Evolutionary conservation across 306 rosid species (phyloP).

Genomic region (Citrullus amarus): DNA sequence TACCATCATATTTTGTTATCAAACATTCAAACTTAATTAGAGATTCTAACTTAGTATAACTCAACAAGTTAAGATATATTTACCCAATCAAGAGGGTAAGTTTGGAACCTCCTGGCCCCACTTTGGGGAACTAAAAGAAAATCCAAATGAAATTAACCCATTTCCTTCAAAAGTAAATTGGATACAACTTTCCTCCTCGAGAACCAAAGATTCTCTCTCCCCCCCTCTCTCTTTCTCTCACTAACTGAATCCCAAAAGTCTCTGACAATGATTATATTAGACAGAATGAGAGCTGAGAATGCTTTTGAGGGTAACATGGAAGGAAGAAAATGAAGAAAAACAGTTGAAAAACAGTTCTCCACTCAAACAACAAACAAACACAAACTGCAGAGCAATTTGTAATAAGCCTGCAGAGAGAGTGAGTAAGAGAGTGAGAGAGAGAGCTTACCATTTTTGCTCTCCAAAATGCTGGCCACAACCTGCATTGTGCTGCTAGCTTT

Average conservation of each 20-base stretch:
- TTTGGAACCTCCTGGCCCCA: too few species aligned
- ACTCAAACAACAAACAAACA: not conserved
- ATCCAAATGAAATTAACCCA: not conserved
- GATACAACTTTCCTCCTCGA: conserved; percentile 46
- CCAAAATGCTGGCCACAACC: conserved; percentile 37
- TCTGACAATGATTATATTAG: conserved; percentile 23
- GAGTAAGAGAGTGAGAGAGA: not conserved
- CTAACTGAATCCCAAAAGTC: conserved; percentile 10
- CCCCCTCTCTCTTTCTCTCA: conserved; percentile 1
- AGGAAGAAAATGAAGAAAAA: conserved; percentile 8
- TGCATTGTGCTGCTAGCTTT: conserved; percentile 43
- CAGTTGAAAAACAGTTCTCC: not conserved
- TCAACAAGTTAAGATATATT: too few species aligned
- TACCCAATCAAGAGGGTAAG: too few species aligned
- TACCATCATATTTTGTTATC: too few species aligned
- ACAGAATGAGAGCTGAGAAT: conserved; percentile 1
- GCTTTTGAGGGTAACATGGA: conserved; percentile 12
- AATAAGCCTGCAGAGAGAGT: not conserved
- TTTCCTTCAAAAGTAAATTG: conserved; percentile 6
- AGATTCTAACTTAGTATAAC: too few species aligned
- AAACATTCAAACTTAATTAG: too few species aligned
- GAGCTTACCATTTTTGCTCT: conserved; percentile 2
- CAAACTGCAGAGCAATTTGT: not conserved
- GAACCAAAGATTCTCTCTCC: conserved; percentile 36
- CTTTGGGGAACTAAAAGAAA: not conserved